A percentile compares a stretch with the other conserved stretches of the same genome.
These are phyloP conservation scores for Aspergillus phoenicis DNA, from an alignment of 2,329 filamentous ascomycete genomes.

Conservation along the genomic window DNA sequence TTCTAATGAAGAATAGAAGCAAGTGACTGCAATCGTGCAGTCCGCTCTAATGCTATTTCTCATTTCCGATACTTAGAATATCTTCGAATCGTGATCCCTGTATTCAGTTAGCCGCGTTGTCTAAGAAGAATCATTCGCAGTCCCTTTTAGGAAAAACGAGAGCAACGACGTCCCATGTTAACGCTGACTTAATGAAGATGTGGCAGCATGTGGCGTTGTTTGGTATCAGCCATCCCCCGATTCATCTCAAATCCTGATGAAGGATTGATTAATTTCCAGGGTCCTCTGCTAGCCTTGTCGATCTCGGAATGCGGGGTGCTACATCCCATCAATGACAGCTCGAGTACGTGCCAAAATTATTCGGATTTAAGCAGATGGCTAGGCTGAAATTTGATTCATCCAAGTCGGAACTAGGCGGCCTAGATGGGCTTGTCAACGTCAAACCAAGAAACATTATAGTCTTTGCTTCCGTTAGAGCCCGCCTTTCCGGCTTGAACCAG, in stretches of 20 bases:
- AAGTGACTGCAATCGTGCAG: background rate
- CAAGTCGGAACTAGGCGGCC: background rate
- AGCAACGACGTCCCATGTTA: slow-evolving; percentile 9
- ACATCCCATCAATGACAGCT: slow-evolving; percentile 25
- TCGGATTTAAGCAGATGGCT: background rate
- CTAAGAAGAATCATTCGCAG: background rate
- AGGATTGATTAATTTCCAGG: slow-evolving; percentile 18
- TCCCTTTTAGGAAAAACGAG: background rate
- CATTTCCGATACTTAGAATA: background rate
- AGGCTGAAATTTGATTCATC: background rate
- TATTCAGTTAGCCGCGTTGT: background rate
- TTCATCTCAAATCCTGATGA: slow-evolving; percentile 17
- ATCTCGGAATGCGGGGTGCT: slow-evolving; percentile 24
- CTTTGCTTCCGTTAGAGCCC: background rate
- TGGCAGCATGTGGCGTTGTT: slow-evolving; percentile 21
- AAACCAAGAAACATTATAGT: slow-evolving; percentile 1
- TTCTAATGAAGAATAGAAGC: background rate
- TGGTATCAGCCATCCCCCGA: slow-evolving; percentile 15
- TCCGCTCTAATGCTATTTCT: background rate
- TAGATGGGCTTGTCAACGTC: background rate
- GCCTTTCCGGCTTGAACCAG: background rate
- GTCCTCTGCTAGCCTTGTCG: slow-evolving; percentile 17
- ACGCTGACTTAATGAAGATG: slow-evolving; percentile 11
- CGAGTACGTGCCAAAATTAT: background rate
- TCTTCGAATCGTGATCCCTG: background rate